A percentile compares a stretch with the other conserved stretches of the same genome.
phyloP scores from a whole-genome alignment of 1,284 basidiomycete genomes.

The Rhodotorula sp. region DNA sequence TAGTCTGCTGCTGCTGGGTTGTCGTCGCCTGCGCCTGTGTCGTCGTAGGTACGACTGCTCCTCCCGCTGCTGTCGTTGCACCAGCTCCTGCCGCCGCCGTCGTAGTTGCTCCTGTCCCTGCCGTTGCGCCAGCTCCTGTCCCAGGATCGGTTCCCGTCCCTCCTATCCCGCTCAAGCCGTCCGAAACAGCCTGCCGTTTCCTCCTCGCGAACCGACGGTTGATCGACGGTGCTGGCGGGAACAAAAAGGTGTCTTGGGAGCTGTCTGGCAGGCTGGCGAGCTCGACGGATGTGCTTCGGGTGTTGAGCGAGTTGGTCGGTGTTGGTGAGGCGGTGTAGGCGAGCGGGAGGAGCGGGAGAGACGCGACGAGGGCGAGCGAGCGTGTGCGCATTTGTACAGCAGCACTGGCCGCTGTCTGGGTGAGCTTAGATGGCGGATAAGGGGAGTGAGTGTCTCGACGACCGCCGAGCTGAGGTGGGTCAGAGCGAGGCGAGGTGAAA shows the following conservation, averaged over 20 bases:
- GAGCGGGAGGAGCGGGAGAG: neutral
- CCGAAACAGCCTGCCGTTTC: too few species aligned
- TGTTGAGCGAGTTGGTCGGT: neutral
- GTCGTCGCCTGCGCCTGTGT: neutral
- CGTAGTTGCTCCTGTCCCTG: neutral
- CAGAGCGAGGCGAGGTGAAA: neutral
- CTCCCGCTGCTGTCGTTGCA: neutral
- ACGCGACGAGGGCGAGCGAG: slow-evolving; percentile 8
- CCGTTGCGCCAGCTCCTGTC: neutral
- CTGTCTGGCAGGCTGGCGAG: neutral
- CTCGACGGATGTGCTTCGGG: neutral
- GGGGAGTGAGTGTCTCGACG: neutral
- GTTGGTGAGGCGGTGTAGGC: slow-evolving; percentile 1
- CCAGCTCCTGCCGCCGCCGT: neutral
- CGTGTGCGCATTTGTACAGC: neutral
- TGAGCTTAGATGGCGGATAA: neutral
- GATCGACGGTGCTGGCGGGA: too few species aligned
- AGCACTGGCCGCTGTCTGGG: neutral
- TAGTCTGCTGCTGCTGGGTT: neutral
- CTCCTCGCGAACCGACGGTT: too few species aligned
- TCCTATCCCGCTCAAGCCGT: neutral
- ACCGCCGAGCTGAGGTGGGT: neutral
- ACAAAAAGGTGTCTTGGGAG: neutral
- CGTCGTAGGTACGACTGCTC: neutral
- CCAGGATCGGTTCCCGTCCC: neutral